These are phyloP conservation scores for Huntiella savannae DNA, from an alignment of 2,329 filamentous ascomycete species.

Conservation along the genomic window DNA sequence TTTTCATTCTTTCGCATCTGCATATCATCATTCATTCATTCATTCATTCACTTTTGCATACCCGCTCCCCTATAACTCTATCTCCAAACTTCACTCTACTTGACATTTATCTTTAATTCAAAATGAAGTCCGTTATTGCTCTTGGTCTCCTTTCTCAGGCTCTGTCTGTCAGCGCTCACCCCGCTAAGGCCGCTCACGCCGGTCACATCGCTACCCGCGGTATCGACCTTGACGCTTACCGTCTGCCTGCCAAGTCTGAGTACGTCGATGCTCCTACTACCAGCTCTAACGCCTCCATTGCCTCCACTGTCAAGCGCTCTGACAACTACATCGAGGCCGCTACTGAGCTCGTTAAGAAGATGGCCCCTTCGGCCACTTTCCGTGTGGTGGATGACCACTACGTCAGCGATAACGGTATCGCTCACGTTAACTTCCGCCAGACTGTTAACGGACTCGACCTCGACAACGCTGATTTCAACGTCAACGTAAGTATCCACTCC, in stretches of 20 bases:
- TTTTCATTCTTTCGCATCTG: slow-evolving; percentile 2
- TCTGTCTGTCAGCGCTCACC: slow-evolving; percentile 18
- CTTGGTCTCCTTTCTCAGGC: slow-evolving; percentile 20
- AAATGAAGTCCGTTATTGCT: slow-evolving; percentile 19
- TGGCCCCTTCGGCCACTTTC: slow-evolving; percentile 23
- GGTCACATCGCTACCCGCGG: slow-evolving; percentile 15
- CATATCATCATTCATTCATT: not conserved
- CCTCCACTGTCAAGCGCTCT: slow-evolving; percentile 12
- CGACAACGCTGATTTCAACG: slow-evolving; percentile 41
- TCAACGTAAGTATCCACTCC: slow-evolving; percentile 28
- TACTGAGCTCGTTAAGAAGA: slow-evolving; percentile 23
- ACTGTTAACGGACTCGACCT: slow-evolving; percentile 37
- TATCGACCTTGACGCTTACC: slow-evolving; percentile 19
- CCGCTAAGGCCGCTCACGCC: slow-evolving; percentile 14
- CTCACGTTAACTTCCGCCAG: slow-evolving; percentile 41
- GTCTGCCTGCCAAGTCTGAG: slow-evolving; percentile 17
- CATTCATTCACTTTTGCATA: not conserved
- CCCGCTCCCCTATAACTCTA: not conserved
- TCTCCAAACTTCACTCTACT: not conserved
- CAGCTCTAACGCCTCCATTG: slow-evolving; percentile 12
- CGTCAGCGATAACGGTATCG: slow-evolving; percentile 33
- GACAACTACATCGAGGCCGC: slow-evolving; percentile 24
- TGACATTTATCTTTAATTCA: slow-evolving; percentile 1
- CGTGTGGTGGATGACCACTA: slow-evolving; percentile 34
- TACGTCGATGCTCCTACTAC: slow-evolving; percentile 17